Percentiles rank a stretch among this genome's conserved stretches.
phyloP scores from a whole-genome alignment of 1,284 basidiomycete species.

The Tylopilus sp. region DNA sequence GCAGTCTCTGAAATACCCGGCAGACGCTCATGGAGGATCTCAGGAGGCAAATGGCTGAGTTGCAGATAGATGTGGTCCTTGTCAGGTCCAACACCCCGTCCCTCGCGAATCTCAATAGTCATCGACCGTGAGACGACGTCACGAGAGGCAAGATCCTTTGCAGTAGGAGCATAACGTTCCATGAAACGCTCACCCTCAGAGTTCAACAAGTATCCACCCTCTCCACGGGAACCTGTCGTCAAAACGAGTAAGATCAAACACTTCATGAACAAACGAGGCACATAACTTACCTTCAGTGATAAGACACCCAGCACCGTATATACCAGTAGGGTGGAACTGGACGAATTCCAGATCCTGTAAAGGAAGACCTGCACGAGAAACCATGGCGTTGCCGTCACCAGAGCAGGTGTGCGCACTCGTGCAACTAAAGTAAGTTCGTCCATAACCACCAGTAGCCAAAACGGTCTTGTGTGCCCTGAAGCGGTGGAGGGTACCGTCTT shows the following conservation, averaged over 20 bases:
- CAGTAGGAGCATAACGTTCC: slow-evolving; percentile 99
- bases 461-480: slow-evolving; percentile 99
- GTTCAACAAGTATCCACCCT: slow-evolving; percentile 99
- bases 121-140: slow-evolving; percentile 99
- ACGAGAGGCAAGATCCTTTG: slow-evolving; percentile 99
- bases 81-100: slow-evolving; percentile 97
- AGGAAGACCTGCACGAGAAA: slow-evolving; percentile 93
- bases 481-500: slow-evolving; percentile 98
- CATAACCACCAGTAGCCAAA: slow-evolving; percentile 97
- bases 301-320: slow-evolving; percentile 98
- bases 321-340: slow-evolving; percentile 99
- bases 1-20: slow-evolving; percentile 99
- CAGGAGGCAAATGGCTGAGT: slow-evolving; percentile 94
- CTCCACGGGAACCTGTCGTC: slow-evolving; percentile 87
- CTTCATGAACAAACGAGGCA: not conserved
- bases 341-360: slow-evolving; percentile 99
- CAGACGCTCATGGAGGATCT: slow-evolving; percentile 94
- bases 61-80: slow-evolving; percentile 99
- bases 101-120: slow-evolving; percentile 99
- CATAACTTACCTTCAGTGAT: slow-evolving; percentile 85
- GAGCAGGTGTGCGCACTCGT: slow-evolving; percentile 99
- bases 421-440: slow-evolving; percentile 98
- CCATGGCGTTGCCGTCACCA: slow-evolving; percentile 99
- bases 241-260: not conserved
- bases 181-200: slow-evolving; percentile 99